Percentiles rank a stretch among this genome's conserved stretches.
Conservation (phyloP, 257 asterid species). For the Nicotiana otophora region DNA sequence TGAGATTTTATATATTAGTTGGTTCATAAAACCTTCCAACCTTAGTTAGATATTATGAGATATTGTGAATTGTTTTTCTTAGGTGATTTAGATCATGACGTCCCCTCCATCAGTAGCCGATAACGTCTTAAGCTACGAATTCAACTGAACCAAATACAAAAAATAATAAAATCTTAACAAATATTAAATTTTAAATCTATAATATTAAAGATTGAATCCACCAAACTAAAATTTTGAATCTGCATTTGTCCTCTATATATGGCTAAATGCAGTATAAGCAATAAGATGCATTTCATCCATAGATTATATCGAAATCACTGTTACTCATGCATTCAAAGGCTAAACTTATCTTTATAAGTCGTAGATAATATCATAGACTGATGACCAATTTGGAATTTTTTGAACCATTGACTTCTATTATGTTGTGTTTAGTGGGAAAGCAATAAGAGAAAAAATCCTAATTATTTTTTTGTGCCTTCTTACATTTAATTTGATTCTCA, state of each 20-base stretch:
- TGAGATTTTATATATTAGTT: not conserved
- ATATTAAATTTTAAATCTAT: no score
- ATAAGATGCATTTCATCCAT: not conserved
- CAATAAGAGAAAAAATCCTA: no score
- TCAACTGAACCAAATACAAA: fast-evolving
- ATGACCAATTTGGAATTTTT: not conserved
- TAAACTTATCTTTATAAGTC: not conserved
- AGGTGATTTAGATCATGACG: no score
- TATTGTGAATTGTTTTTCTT: not conserved
- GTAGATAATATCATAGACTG: not conserved
- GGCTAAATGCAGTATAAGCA: not conserved
- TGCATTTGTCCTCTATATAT: not conserved
- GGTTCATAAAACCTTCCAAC: not conserved
- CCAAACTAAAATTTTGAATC: not conserved
- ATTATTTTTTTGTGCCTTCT: no score
- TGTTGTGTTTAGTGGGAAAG: not conserved
- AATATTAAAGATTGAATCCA: not conserved
- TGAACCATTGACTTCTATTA: not conserved
- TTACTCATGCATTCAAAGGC: not conserved
- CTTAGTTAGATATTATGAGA: not conserved
- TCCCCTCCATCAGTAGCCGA: no score
- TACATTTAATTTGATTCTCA: no score
- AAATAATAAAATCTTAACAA: no score
- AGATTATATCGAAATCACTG: not conserved
- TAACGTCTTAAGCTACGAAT: not conserved